Evolutionary conservation across 208 protist genomes (phyloP), one percentile per base, ranked within the genome.

Genomic region (Crithidia expoeki): DNA sequence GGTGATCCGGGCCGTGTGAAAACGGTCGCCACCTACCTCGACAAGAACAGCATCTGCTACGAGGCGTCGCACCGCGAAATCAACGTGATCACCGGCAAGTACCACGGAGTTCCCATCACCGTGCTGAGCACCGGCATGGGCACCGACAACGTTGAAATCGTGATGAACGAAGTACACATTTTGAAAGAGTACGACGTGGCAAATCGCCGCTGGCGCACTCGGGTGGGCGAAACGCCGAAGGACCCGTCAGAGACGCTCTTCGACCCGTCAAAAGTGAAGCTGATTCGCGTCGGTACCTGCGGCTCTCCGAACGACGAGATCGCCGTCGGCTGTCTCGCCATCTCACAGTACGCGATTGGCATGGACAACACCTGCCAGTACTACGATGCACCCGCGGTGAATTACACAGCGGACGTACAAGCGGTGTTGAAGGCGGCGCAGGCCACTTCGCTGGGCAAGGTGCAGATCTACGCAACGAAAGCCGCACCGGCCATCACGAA

Each of bases 361-460:
- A 87, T 92, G 82, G 88, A 93, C 81, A 93, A 93, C 80, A 93
- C 88, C 11, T 83, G 83, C 46, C 85, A 89, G 46, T 93, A 88
- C 75, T 93, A 93, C 76, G 63, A 75, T 25, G 61, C 76, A 7
- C 53, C 67, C 6, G 56, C 38, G 63, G 50, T 78, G 38, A 69
- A 59, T 63, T n/a, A 63, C 53, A 78, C 59, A 12, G 38, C 46
- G 19, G 80, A 86, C 50, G 69, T 85, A 63, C 44, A 84, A 61
- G 74, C 78, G 72, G 72, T 93, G 32, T 59, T 76, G 21, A 74
- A 57, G 42, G 71, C 76, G 59, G 72, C 69, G 32, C 42, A 79
- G 27, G 81, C 72, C 2, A 80, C 79, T 2, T 72, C 63, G 9
- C 81, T 93, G 9, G 55, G 71, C 33, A 84, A 79, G 28, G 70